Percentiles rank a stretch among this genome's conserved stretches.
Evolutionary conservation across 805 yeast species (phyloP).

Genomic region (Wickerhamiella brachini): DNA sequence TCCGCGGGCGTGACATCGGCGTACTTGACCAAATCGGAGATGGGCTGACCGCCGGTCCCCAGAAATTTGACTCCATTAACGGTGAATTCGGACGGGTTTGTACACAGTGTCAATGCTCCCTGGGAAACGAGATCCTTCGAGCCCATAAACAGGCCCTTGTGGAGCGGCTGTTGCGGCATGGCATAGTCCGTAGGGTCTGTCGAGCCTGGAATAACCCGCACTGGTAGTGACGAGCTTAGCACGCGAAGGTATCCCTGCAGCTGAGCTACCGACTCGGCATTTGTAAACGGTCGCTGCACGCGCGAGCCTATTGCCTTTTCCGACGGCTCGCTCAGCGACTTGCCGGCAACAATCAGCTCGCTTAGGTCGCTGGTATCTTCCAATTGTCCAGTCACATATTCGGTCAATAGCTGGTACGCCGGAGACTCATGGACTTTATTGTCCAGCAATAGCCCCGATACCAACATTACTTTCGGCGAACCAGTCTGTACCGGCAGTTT

Average conservation of each 20-base stretch:
- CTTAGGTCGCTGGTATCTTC: constrained; percentile 20
- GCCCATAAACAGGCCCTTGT: constrained; percentile 49
- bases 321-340: constrained; percentile 34
- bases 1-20: constrained; percentile 28
- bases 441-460: constrained; percentile 62
- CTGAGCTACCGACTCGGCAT: constrained; percentile 13
- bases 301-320: constrained; percentile 15
- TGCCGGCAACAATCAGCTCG: constrained; percentile 62
- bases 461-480: constrained; percentile 39
- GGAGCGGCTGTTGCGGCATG: constrained; percentile 86
- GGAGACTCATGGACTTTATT: constrained; percentile 25
- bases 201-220: constrained; percentile 72
- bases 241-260: constrained; percentile 49
- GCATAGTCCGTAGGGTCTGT: constrained; percentile 60
- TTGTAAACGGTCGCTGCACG: constrained; percentile 9
- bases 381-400: constrained; percentile 55
- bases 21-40: constrained; percentile 65
- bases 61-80: constrained; percentile 42
- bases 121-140: constrained; percentile 31
- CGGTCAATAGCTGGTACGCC: constrained; percentile 40
- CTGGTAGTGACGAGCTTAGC: constrained; percentile 45
- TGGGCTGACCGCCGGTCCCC: constrained; percentile 76
- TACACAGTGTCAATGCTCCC: constrained; percentile 31
- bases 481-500: neutral
- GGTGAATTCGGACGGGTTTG: constrained; percentile 52